These are phyloP conservation scores for Marchantia polymorpha DNA, from an alignment of 225 moss, liverwort and hornwort genomes.

Conservation along the genomic window DNA sequence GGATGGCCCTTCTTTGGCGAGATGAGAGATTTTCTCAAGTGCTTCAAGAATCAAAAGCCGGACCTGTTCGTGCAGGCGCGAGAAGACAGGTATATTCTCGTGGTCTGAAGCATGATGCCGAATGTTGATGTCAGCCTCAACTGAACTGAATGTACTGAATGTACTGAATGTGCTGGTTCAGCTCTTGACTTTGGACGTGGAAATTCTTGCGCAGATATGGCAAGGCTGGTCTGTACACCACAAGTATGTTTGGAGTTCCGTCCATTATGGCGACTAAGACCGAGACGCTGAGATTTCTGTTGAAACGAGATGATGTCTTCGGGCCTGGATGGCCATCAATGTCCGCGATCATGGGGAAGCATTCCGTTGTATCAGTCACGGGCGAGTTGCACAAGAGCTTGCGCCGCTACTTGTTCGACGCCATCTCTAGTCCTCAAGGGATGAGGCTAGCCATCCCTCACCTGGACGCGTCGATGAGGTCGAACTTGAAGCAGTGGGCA, in stretches of 20 bases:
- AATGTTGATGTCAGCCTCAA: too few species aligned
- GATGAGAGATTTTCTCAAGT: slow-evolving; percentile 22
- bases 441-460: slow-evolving; percentile 21
- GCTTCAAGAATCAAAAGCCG: slow-evolving; percentile 26
- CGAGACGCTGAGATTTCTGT: slow-evolving; percentile 26
- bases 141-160: too few species aligned
- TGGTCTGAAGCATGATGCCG: not conserved
- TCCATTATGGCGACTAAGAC: slow-evolving; percentile 27
- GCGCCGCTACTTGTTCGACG: slow-evolving; percentile 19
- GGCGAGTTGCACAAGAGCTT: slow-evolving; percentile 24
- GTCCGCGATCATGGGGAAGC: slow-evolving; percentile 20
- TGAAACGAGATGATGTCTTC: slow-evolving; percentile 27
- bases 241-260: slow-evolving; percentile 25
- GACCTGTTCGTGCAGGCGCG: slow-evolving; percentile 10
- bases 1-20: slow-evolving; percentile 32
- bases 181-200: not conserved
- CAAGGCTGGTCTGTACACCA: slow-evolving; percentile 21
- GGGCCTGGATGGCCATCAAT: slow-evolving; percentile 25
- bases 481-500: slow-evolving; percentile 19
- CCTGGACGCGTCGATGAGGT: not conserved
- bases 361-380: not conserved
- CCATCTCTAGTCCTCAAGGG: slow-evolving; percentile 19
- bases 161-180: not conserved
- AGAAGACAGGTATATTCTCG: not conserved
- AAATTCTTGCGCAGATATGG: slow-evolving; percentile 4